Evolutionary conservation across 805 yeast genomes (phyloP), one percentile per base, ranked within the genome.

Genomic region (Scheffersomyces stipitis): DNA sequence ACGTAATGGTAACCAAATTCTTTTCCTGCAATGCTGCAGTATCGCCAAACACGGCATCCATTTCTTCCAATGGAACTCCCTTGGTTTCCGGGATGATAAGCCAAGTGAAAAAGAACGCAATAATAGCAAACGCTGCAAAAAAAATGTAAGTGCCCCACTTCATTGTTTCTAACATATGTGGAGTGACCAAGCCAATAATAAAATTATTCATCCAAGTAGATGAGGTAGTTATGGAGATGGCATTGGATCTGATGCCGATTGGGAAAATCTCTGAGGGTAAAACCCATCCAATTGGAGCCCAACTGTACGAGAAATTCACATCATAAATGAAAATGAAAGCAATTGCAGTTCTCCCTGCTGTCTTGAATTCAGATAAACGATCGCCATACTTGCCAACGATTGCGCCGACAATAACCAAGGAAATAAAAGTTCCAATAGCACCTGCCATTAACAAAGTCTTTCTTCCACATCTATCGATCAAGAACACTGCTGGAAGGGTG

Each of bases 31-130:
- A n/a, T n/a, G n/a, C n/a, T n/a, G n/a, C n/a, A 5, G 84, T 75
- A 62, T 76, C 77, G 52, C 86, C 84, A 45, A 69, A 78, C 37
- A 83, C 79, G 53, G 80, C 80, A 56, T 70, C 73, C 37, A 66
- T 63, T 51, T 71, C 76, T n/a, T n/a, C n/a, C n/a, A n/a, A n/a
- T n/a, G n/a, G n/a, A n/a, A n/a, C n/a, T n/a, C n/a, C n/a, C n/a
- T n/a, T n/a, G n/a, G n/a, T n/a, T n/a, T n/a, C n/a, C n/a, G n/a
- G n/a, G n/a, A n/a, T n/a, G n/a, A n/a, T n/a, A n/a, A n/a, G n/a
- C n/a, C n/a, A n/a, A n/a, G n/a, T n/a, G n/a, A n/a, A n/a, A n/a
- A n/a, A n/a, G n/a, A n/a, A n/a, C n/a, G n/a, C n/a, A n/a, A n/a
- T n/a, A n/a, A n/a, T n/a, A n/a, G n/a, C n/a, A n/a, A n/a, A n/a